A percentile compares a stretch with the other conserved stretches of the same genome.
These are phyloP conservation scores for Ramularia collo-cygni DNA, from an alignment of 2,329 filamentous ascomycete genomes.

Conservation along the genomic window DNA sequence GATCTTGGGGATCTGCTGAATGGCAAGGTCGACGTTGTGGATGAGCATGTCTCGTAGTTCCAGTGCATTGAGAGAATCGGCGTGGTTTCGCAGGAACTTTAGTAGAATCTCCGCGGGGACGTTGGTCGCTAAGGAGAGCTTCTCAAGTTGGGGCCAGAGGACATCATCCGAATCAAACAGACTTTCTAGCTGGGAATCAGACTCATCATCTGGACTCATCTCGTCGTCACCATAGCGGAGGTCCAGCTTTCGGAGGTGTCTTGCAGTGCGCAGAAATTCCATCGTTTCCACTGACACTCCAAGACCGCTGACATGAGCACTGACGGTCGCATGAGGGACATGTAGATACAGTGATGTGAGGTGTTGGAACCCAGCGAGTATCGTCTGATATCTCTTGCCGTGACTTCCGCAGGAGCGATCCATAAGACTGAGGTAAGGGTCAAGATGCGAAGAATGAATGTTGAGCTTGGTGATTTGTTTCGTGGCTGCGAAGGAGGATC, in stretches of 20 bases:
- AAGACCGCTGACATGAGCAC: conserved; percentile 2
- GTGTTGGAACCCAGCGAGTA: conserved; percentile 9
- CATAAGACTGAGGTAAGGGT: conserved; percentile 4
- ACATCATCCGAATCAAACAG: conserved; percentile 10
- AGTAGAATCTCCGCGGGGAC: conserved; percentile 15
- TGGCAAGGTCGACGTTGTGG: conserved; percentile 10
- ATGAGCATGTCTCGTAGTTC: conserved; percentile 16
- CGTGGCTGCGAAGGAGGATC: conserved; percentile 11
- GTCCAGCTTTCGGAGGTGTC: conserved; percentile 8
- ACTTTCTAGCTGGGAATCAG: conserved; percentile 5
- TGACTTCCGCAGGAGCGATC: background rate
- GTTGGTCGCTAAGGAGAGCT: conserved; percentile 13
- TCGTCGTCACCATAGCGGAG: conserved; percentile 16
- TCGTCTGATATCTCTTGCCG: conserved; percentile 4
- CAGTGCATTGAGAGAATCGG: conserved; percentile 5
- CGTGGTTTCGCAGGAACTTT: conserved; percentile 14
- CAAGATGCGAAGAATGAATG: conserved; percentile 13
- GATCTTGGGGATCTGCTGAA: conserved; percentile 16
- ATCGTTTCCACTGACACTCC: conserved; percentile 8
- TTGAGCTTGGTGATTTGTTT: conserved; percentile 10
- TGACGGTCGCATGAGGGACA: conserved; percentile 11
- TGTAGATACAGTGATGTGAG: conserved; percentile 10
- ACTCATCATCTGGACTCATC: conserved; percentile 11
- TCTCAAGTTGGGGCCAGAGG: conserved; percentile 12
- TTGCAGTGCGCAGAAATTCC: conserved; percentile 9